Conservation (phyloP, 2,329 filamentous ascomycete species). For the Alternaria sp. region DNA sequence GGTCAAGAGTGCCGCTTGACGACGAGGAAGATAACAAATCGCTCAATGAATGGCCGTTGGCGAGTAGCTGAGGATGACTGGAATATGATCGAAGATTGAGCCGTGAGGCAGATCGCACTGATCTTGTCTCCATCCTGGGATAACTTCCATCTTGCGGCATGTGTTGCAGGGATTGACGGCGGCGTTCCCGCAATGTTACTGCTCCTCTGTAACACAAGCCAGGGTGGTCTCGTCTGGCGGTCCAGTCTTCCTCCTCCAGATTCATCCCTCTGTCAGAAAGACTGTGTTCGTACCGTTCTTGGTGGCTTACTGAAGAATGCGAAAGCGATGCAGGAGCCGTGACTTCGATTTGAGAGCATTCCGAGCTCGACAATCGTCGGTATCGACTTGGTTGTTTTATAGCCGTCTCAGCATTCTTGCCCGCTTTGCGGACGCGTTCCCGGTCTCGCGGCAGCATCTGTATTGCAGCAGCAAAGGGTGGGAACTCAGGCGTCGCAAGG, state of each 20-base stretch:
- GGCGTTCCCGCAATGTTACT: constrained; percentile 15
- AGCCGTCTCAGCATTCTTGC: constrained; percentile 3
- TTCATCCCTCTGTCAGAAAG: background rate
- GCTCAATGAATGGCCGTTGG: constrained; percentile 19
- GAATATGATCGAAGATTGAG: constrained; percentile 11
- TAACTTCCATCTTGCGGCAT: constrained; percentile 14
- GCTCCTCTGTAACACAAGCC: constrained; percentile 24
- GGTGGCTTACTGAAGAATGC: constrained; percentile 5
- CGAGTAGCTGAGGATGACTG: constrained; percentile 25
- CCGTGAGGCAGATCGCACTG: constrained; percentile 11
- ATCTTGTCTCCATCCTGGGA: constrained; percentile 3
- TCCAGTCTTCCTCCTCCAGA: constrained; percentile 23
- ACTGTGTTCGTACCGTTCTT: background rate
- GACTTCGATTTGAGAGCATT: background rate
- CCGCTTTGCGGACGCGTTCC: background rate
- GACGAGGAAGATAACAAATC: background rate
- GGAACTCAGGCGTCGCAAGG: constrained; percentile 15
- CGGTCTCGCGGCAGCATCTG: constrained; percentile 6
- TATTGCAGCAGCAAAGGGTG: constrained; percentile 7
- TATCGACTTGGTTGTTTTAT: constrained; percentile 28
- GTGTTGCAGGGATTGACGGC: constrained; percentile 15
- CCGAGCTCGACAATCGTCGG: constrained; percentile 8
- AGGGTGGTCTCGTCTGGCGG: constrained; percentile 24
- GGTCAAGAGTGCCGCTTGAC: background rate
- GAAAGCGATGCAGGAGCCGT: constrained; percentile 6